Evolutionary conservation across 2,329 filamentous ascomycete species (phyloP).

Genomic region (Penicillium sp.): DNA sequence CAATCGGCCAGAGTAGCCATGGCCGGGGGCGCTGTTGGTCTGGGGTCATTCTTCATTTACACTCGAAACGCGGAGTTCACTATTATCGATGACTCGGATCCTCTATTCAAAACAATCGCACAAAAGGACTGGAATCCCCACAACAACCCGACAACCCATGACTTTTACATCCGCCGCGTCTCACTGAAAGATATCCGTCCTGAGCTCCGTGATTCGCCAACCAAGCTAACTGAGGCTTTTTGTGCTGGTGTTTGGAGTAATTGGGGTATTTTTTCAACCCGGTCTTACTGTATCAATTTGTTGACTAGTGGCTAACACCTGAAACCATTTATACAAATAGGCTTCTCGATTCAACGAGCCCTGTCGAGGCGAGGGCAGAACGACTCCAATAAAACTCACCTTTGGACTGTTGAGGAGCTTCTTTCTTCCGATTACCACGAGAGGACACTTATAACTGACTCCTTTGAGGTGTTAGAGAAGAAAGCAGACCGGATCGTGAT

Average conservation of each 20-base stretch:
- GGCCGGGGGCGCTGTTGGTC: background rate
- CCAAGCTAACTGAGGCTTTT: background rate
- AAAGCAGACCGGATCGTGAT: constrained; percentile 8
- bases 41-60: constrained; percentile 1
- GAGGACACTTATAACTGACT: background rate
- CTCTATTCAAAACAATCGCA: background rate
- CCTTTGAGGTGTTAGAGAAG: constrained; percentile 3
- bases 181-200: background rate
- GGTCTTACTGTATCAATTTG: too few species aligned
- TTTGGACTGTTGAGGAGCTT: constrained; percentile 4
- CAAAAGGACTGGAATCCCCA: background rate
- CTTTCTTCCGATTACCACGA: constrained; percentile 2
- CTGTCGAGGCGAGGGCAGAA: background rate
- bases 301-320: too few species aligned
- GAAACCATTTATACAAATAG: too few species aligned
- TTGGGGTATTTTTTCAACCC: background rate
- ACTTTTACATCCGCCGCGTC: background rate
- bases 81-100: background rate
- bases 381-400: background rate
- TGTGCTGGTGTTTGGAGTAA: constrained; percentile 5
- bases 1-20: background rate
- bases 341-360: constrained; percentile 6
- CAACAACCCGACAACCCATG: background rate
- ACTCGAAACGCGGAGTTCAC: background rate
- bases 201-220: background rate